Percentiles rank a stretch among this genome's conserved stretches.
Conservation (phyloP, 768 basidiomycete genomes). For the Mycena amicta region DNA sequence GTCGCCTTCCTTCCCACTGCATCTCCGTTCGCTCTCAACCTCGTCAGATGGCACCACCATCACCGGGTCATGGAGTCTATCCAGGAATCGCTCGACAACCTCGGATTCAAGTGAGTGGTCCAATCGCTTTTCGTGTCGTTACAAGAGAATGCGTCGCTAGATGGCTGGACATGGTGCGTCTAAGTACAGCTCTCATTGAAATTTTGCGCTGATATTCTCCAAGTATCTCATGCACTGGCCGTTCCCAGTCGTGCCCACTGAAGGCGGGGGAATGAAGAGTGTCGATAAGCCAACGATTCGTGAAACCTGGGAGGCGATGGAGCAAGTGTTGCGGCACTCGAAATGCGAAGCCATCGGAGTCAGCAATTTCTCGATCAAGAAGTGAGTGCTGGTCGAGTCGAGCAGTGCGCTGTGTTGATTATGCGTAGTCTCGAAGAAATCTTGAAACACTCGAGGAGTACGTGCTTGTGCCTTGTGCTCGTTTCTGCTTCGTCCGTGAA, state of each 20-base stretch:
- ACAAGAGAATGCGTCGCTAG: not conserved
- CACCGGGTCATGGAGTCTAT: constrained; percentile 31
- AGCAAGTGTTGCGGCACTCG: constrained; percentile 21
- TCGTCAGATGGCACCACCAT: constrained; percentile 23
- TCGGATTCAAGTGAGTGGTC: constrained; percentile 35
- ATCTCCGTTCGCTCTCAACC: not conserved
- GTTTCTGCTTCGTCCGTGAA: not conserved
- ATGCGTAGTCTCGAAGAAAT: constrained; percentile 25
- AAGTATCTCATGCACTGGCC: constrained; percentile 46
- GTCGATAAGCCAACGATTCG: constrained; percentile 24
- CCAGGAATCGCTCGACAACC: constrained; percentile 32
- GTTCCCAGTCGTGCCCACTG: not conserved
- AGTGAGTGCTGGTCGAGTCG: constrained; percentile 13
- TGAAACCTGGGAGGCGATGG: constrained; percentile 34
- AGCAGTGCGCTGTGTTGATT: too few species aligned
- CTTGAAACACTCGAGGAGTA: constrained; percentile 24
- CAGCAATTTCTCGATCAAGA: constrained; percentile 38
- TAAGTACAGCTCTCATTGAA: not conserved
- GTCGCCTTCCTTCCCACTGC: not conserved
- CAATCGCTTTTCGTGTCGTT: not conserved
- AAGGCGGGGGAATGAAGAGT: constrained; percentile 3
- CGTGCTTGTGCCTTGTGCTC: too few species aligned
- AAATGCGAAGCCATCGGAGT: constrained; percentile 35
- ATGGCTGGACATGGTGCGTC: constrained; percentile 20
- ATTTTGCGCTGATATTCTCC: not conserved